A percentile compares a stretch with the other conserved stretches of the same genome.
phyloP scores from a whole-genome alignment of 352 stramenopile species.

The Pythium aristosporum region DNA sequence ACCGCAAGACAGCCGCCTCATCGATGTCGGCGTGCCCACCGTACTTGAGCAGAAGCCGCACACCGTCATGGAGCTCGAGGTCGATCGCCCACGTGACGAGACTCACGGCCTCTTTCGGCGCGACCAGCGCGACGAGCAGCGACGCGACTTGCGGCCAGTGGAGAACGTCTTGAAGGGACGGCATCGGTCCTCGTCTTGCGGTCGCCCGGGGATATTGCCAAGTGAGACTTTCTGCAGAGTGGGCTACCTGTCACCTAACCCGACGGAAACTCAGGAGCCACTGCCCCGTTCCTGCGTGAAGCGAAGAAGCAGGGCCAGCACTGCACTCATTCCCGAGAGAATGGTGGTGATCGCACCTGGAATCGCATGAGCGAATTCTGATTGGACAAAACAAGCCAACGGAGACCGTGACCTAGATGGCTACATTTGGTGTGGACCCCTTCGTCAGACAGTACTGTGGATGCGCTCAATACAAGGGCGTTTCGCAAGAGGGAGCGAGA shows the following conservation, averaged over 20 bases:
- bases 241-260: background rate
- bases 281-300: background rate
- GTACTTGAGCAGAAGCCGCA: conserved; percentile 1
- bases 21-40: background rate
- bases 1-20: background rate
- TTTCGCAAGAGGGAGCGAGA: background rate
- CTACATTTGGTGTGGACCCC: conserved; percentile 11
- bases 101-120: conserved; percentile 4
- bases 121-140: background rate
- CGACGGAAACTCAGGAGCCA: background rate
- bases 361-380: too few relatives aligned
- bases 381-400: too few relatives aligned
- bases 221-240: background rate
- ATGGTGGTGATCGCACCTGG: background rate
- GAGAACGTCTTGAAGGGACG: conserved; percentile 13
- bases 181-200: background rate
- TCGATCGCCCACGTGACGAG: conserved; percentile 8
- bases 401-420: background rate
- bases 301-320: background rate
- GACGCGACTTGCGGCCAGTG: conserved; percentile 11
- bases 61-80: conserved; percentile 7
- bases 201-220: background rate
- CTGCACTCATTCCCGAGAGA: background rate
- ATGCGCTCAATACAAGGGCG: background rate
- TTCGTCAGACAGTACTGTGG: background rate